These are phyloP conservation scores for Penstemon davidsonii DNA, from an alignment of 257 asterid species.

Conservation along the genomic window DNA sequence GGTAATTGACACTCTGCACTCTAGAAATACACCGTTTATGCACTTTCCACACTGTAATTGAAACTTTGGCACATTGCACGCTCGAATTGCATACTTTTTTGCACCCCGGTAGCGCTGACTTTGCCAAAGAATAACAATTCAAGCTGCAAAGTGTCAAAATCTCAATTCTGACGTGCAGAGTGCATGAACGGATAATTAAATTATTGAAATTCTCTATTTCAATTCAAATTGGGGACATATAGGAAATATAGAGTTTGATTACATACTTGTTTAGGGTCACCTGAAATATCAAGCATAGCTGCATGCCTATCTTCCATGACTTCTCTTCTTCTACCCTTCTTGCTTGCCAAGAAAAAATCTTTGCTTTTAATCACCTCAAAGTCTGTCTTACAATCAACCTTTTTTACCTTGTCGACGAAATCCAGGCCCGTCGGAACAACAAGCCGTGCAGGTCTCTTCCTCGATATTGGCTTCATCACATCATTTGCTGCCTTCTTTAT, in stretches of 20 bases:
- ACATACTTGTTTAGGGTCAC: constrained; percentile 50
- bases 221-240: no score
- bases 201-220: no score
- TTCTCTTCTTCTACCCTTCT: constrained; percentile 53
- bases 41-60: no score
- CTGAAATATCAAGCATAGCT: constrained; percentile 41
- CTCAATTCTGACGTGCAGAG: no score
- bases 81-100: no score
- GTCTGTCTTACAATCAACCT: constrained; percentile 30
- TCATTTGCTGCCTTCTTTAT: not conserved
- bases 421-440: constrained; percentile 34
- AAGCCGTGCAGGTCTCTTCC: constrained; percentile 47
- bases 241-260: not conserved
- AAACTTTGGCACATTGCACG: no score
- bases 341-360: constrained; percentile 40
- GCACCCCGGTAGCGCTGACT: no score
- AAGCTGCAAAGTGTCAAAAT: no score
- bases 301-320: constrained; percentile 58
- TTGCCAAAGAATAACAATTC: no score
- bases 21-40: no score
- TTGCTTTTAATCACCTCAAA: constrained; percentile 33
- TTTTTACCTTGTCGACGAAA: constrained; percentile 27
- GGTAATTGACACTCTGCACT: no score
- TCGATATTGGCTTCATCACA: constrained; percentile 22
- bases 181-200: no score